phyloP scores from a whole-genome alignment of 257 asterid genomes.

The Primulina huaijiensis region DNA sequence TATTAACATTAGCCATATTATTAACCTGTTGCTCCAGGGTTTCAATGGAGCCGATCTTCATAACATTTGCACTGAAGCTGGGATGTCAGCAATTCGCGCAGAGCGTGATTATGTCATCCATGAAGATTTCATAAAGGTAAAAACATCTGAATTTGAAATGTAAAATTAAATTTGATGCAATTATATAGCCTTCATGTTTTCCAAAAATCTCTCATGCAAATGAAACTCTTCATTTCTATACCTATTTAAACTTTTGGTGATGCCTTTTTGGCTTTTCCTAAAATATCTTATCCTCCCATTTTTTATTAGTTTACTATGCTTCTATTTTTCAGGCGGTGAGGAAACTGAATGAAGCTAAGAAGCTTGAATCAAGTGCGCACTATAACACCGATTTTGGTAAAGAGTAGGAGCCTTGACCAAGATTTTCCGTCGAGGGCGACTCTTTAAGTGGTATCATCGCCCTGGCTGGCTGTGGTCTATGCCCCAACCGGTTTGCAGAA shows the following conservation, averaged over 20 bases:
- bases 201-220: not conserved
- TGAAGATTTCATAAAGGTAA: constrained; percentile 41
- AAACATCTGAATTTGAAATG: not conserved
- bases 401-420: constrained; percentile 36
- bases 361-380: constrained; percentile 88
- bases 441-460: no score
- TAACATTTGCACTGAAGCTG: constrained; percentile 41
- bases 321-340: constrained; percentile 65
- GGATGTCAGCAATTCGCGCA: constrained; percentile 33
- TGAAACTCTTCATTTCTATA: no score
- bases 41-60: constrained; percentile 42
- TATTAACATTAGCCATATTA: no score
- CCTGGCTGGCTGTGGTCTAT: not conserved
- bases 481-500: not conserved
- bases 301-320: no score
- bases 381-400: constrained; percentile 86
- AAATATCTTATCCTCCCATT: no score
- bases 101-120: constrained; percentile 41
- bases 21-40: constrained; percentile 25
- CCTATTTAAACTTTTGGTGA: no score
- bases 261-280: no score
- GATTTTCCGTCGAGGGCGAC: not conserved
- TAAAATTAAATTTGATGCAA: not conserved
- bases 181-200: no score
- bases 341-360: constrained; percentile 89